Conservation (phyloP, 83 land plant genomes). For the Picea abies region DNA sequence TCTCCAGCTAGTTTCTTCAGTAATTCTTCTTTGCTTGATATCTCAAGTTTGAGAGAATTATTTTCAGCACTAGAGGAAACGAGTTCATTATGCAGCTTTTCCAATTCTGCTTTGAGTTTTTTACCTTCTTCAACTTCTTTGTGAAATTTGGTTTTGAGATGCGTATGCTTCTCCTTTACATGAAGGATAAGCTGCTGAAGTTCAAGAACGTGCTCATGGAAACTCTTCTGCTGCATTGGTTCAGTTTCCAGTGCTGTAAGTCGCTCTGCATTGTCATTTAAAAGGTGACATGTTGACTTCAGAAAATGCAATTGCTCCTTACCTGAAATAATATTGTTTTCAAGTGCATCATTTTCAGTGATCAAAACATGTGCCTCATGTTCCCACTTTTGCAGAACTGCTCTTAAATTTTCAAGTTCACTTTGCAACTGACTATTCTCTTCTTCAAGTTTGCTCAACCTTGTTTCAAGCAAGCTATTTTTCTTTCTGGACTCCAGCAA, state of each 20-base stretch:
- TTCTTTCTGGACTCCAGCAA: background rate
- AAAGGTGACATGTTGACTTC: background rate
- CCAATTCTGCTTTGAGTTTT: slow-evolving; percentile 4
- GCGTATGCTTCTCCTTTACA: background rate
- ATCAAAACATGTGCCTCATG: background rate
- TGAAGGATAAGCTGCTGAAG: background rate
- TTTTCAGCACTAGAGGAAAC: slow-evolving; percentile 5
- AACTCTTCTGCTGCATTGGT: background rate
- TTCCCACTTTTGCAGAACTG: background rate
- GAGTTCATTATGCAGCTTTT: slow-evolving; percentile 2
- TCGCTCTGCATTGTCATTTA: background rate
- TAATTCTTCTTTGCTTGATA: slow-evolving; percentile 2
- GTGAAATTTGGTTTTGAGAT: background rate
- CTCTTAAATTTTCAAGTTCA: background rate
- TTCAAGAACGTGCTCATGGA: background rate
- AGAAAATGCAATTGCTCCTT: background rate
- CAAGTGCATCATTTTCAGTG: background rate
- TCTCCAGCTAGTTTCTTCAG: slow-evolving; percentile 3
- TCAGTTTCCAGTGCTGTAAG: background rate
- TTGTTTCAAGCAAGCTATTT: background rate
- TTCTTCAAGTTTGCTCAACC: background rate
- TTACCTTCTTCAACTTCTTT: background rate
- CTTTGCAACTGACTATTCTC: background rate
- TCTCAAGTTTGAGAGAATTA: slow-evolving; percentile 9
- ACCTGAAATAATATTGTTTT: background rate